A percentile compares a stretch with the other conserved stretches of the same genome.
Conservation (phyloP, 768 basidiomycete genomes). For the Termitomyces sp. region DNA sequence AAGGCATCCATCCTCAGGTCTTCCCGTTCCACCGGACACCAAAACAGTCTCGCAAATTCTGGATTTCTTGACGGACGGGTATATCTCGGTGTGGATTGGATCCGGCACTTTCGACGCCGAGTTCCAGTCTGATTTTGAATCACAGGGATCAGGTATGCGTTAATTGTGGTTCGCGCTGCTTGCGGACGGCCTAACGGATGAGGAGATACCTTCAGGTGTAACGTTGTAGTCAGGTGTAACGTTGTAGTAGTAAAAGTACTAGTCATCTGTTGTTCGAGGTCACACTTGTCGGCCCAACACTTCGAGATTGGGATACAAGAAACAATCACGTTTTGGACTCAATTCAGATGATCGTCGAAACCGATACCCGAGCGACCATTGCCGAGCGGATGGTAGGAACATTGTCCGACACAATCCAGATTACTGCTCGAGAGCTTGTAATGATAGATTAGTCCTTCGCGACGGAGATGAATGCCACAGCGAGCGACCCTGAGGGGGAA, state of each 20-base stretch:
- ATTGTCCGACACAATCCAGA: background rate
- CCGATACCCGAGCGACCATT: too few species aligned
- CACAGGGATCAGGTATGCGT: background rate
- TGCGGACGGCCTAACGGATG: too few species aligned
- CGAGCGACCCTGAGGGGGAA: background rate
- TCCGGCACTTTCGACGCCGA: background rate
- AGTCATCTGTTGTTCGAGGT: background rate
- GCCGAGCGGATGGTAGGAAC: background rate
- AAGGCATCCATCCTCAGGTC: background rate
- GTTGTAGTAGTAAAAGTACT: too few species aligned
- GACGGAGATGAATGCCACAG: background rate
- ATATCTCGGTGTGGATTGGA: background rate
- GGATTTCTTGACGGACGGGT: background rate
- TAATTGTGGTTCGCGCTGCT: background rate
- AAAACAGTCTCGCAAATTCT: background rate
- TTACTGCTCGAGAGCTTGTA: background rate
- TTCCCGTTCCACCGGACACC: background rate
- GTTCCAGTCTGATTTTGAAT: background rate
- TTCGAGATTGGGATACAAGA: background rate
- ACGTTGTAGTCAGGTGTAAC: too few species aligned
- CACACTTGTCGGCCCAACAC: too few species aligned
- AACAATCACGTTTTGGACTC: background rate
- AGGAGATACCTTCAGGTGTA: too few species aligned
- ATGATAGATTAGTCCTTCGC: too few species aligned
- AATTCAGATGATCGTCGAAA: background rate